Evolutionary conservation across 768 basidiomycete species (phyloP), one percentile per base, ranked within the genome.

Genomic region (Lenzites betulinus): DNA sequence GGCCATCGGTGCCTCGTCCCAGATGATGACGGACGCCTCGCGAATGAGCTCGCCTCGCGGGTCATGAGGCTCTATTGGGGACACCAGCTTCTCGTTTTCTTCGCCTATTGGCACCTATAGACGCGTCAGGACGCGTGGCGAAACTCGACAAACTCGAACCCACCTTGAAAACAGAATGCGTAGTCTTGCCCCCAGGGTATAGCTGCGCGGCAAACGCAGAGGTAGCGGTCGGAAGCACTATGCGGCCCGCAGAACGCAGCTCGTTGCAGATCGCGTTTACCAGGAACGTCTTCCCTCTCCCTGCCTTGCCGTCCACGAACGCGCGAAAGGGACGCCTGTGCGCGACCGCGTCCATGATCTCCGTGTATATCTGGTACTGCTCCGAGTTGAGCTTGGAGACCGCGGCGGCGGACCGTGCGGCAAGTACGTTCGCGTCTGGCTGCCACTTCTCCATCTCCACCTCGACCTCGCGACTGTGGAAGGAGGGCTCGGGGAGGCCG

Each of bases 1-100:
- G 16, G 73, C 75, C 74, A 77, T 78, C 1, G 79, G 78, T 3
- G 74, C 71, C 64, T 80, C 78, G 65, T 80, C 79, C 76, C 77
- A 79, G 3, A 76, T 70, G 22, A 79, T 70, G 0, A 74, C 53
- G 1, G 66, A 41, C 0, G 75, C 67, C 22, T 71, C 58, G 0
- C 54, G 59, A 8, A 80, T 71, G 20, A 79, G 70, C 30, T 78
- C 74, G 0, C 70, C 76, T 0, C 72, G 62, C 1, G 71, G 52
- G 46, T 71, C 65, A 43, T 62, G 50, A 1, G 58, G 51, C 44
- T 68, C 44, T n/a, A 80, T 71, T 1, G 69, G 60, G 13, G 77
- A 78, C 8, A 62, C 30, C 0, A 80, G 64, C 35, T 71, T 51
- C 30, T 71, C 69, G 23, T 70, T 72, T 2, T 71, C 70, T 1